Percentiles rank a stretch among this genome's conserved stretches.
These are phyloP conservation scores for Potentilla sterilis DNA, from an alignment of 306 rosid genomes.

Conservation along the genomic window DNA sequence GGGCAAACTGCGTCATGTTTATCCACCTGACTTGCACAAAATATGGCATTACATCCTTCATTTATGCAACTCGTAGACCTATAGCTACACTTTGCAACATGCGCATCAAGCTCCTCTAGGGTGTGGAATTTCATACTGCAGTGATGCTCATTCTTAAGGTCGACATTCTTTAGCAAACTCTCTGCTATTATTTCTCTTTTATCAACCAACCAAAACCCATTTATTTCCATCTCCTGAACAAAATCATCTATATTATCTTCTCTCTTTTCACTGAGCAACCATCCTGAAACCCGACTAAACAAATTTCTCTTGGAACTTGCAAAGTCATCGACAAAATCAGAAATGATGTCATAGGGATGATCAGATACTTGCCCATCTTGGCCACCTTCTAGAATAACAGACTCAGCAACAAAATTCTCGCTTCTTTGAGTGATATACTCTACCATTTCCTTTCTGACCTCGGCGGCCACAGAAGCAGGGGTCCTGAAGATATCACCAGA, in stretches of 20 bases:
- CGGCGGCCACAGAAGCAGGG: constrained; percentile 70
- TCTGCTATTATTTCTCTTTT: constrained; percentile 51
- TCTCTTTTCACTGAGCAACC: constrained; percentile 74
- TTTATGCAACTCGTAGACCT: constrained; percentile 49
- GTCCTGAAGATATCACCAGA: constrained; percentile 61
- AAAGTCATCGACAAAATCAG: constrained; percentile 74
- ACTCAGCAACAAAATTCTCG: constrained; percentile 67
- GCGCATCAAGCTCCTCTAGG: constrained; percentile 49
- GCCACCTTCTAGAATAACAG: constrained; percentile 55
- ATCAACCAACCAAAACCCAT: constrained; percentile 73
- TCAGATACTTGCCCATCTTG: constrained; percentile 49
- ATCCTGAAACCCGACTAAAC: constrained; percentile 66
- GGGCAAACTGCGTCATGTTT: constrained; percentile 76
- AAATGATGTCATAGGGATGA: constrained; percentile 68
- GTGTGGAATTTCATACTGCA: constrained; percentile 51
- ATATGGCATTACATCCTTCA: constrained; percentile 61
- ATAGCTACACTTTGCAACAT: constrained; percentile 48
- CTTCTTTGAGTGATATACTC: constrained; percentile 62
- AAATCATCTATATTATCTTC: constrained; percentile 89
- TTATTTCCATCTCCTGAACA: constrained; percentile 67
- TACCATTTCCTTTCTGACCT: constrained; percentile 74
- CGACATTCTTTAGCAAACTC: constrained; percentile 65
- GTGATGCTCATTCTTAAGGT: constrained; percentile 54
- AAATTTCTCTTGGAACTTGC: constrained; percentile 60
- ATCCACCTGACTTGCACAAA: constrained; percentile 50